Base-by-base conservation (phyloP, 129 eudicot species). In the Centrapalus pauciflorus region DNA sequence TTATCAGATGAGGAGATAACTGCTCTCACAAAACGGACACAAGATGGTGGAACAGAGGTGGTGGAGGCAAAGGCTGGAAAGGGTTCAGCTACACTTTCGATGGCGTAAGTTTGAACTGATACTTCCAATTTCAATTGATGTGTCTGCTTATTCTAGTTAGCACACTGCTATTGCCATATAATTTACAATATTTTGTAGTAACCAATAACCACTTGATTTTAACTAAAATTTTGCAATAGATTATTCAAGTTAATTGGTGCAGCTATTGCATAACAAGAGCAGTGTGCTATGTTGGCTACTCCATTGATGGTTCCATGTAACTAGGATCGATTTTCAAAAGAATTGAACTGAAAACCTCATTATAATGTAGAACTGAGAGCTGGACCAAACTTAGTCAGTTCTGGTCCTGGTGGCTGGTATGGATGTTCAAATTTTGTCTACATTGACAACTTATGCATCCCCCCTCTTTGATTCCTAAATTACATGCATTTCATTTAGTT, bases 11-110 rank as follows among this genome's bases (percentile, higher is more conserved):
- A 84, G 50, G 83, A 71, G 7, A 77, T 87, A 35, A 77, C 40
- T 48, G 85, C 88, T 74, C 90, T 85, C 25, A 87, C 97, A 38
- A 84, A 79, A 58, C 73, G 95, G 61, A 87, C 97, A 49, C 97
- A 90, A 73, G 91, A 90, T 70, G 97, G 97, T 61, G 95, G 95
- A 66, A 90, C 97, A 9, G 95, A 90, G 76, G 97, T 87, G 70
- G 97, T 90, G 38, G 90, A 86, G 69, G 97, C 97, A 16, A 90
- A 90, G 81, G 97, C 97, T 68, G 97, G 97, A 78, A 90, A 90
- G 80, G 92, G 97, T 64, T 87, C 96, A 26, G 94, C 96, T 54
- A 85, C 97, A 46, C 85, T 85, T 56, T 87, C 95, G 2, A 87
- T 88, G 96, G 90, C 90, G 94, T 85, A 77, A 87, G 94, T 74